Conservation (phyloP, 768 basidiomycete genomes). For the Dacryopinax spathularia region DNA sequence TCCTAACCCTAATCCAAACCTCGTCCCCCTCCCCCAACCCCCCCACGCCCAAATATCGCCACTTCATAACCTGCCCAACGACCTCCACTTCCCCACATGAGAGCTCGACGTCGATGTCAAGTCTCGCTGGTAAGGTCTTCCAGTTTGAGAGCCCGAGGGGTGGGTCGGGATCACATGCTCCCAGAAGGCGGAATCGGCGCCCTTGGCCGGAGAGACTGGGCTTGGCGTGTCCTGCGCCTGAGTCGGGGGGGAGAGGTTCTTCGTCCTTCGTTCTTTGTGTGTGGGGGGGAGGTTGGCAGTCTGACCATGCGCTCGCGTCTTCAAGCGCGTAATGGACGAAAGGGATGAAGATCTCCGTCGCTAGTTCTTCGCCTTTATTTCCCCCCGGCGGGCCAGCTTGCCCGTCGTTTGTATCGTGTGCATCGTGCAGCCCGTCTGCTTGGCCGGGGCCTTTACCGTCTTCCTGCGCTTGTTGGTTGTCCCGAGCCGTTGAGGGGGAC, state of each 20-base stretch:
- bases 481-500: no score
- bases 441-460: constrained; percentile 35
- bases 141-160: background rate
- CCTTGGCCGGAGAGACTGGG: no score
- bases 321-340: constrained; percentile 70
- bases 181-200: background rate
- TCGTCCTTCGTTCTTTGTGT: no score
- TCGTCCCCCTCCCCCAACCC: background rate
- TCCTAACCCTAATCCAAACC: background rate
- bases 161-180: background rate
- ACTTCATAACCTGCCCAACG: background rate
- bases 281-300: no score
- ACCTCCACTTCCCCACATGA: background rate
- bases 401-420: background rate
- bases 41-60: background rate
- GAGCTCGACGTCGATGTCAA: background rate
- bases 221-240: no score
- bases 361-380: constrained; percentile 10
- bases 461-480: no score
- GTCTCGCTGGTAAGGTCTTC: background rate
- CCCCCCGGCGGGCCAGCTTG: constrained; percentile 10
- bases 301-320: no score
- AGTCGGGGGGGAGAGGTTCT: no score
- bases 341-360: constrained; percentile 88
- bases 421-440: constrained; percentile 13